Evolutionary conservation across 202 grass and related monocot genomes (phyloP).

Genomic region (Setaria italica): DNA sequence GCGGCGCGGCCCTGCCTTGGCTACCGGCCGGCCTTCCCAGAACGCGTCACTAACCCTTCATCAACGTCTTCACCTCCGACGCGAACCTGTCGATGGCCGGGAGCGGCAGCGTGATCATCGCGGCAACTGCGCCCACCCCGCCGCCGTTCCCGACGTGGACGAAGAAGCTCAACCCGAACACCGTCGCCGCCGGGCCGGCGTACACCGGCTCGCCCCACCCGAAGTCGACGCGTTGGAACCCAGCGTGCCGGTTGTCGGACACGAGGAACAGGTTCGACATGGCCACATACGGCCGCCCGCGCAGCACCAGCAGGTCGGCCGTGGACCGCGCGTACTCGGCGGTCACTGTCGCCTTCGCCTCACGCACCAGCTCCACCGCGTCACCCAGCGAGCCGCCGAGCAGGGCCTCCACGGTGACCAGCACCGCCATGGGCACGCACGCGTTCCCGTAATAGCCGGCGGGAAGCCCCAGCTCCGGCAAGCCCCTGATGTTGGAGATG

Average conservation of each 20-base stretch:
- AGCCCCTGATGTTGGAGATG: conserved; percentile 54
- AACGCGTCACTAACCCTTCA: neutral
- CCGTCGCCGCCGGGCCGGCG: conserved; percentile 10
- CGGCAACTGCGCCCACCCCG: conserved; percentile 48
- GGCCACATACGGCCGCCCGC: conserved; percentile 50
- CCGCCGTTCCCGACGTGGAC: conserved; percentile 14
- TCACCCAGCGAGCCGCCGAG: conserved; percentile 31
- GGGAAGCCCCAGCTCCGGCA: conserved; percentile 39
- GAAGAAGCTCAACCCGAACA: conserved; percentile 39
- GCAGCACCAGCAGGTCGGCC: conserved; percentile 51
- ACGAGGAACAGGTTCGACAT: conserved; percentile 55
- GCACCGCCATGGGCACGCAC: conserved; percentile 35
- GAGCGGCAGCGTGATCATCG: conserved; percentile 42
- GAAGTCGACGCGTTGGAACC: conserved; percentile 58
- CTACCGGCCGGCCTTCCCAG: no score
- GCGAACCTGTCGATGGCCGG: conserved; percentile 62
- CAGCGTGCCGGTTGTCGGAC: conserved; percentile 59
- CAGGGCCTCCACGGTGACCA: conserved; percentile 31
- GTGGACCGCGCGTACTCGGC: conserved; percentile 62
- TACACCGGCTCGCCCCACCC: conserved; percentile 66
- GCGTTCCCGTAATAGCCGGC: conserved; percentile 82
- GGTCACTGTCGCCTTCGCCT: conserved; percentile 54
- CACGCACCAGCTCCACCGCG: conserved; percentile 54
- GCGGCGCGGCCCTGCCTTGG: no score
- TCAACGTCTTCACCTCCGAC: conserved; percentile 42